Evolutionary conservation across 139 green algal species (phyloP).

Genomic region (Pleodorina starrii): DNA sequence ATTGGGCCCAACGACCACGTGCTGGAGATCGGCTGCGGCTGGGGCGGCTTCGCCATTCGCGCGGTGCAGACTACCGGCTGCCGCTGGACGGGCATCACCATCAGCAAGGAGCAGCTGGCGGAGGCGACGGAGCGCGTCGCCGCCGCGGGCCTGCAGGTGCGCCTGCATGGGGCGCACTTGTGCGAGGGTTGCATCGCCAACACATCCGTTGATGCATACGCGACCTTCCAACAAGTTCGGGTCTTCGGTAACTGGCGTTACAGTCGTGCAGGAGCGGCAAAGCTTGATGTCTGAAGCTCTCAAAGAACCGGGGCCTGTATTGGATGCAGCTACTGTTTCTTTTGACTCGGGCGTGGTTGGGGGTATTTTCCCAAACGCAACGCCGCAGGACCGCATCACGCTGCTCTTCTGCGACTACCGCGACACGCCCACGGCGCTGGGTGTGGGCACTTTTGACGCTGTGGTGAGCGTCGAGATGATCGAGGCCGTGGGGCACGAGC

Average conservation of each 20-base stretch:
- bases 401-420: conserved; percentile 97
- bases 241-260: no score
- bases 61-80: conserved; percentile 78
- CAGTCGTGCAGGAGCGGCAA: no score
- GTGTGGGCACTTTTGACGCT: conserved; percentile 82
- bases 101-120: conserved; percentile 90
- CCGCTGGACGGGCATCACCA: conserved; percentile 57
- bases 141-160: conserved; percentile 78
- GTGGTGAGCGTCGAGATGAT: conserved; percentile 98
- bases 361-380: no score
- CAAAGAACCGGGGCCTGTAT: no score
- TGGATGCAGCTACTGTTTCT: no score
- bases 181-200: no score
- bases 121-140: conserved; percentile 87
- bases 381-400: conserved; percentile 77
- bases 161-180: no score
- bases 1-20: conserved; percentile 80
- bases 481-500: conserved; percentile 97
- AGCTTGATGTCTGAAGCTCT: no score
- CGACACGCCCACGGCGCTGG: conserved; percentile 56
- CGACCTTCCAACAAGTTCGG: no score
- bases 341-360: no score
- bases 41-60: conserved; percentile 94
- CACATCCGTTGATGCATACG: no score
- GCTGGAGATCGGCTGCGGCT: conserved; percentile 98